Conservation (phyloP, 306 rosid species). For the Malus orientalis region DNA sequence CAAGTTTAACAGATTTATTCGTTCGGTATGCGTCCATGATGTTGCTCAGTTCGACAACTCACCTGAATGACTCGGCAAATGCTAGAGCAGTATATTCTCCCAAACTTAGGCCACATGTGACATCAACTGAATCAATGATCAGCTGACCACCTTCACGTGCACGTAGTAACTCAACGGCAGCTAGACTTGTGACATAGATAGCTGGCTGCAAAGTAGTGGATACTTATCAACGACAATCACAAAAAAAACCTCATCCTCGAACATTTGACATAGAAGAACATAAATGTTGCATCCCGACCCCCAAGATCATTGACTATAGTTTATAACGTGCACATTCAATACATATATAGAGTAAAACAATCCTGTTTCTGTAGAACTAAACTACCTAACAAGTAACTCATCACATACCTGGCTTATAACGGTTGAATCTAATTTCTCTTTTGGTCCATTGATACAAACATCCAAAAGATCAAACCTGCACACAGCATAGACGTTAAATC, state of each 20-base stretch:
- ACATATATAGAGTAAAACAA: background rate
- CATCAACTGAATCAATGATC: conserved; percentile 89
- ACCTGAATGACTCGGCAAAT: conserved; percentile 94
- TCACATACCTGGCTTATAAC: conserved; percentile 71
- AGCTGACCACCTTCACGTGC: conserved; percentile 81
- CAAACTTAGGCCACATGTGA: conserved; percentile 88
- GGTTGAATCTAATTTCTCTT: conserved; percentile 85
- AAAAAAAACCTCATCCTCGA: background rate
- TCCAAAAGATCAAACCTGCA: conserved; percentile 90
- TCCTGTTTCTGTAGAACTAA: background rate
- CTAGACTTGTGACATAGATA: conserved; percentile 90
- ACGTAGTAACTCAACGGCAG: conserved; percentile 92
- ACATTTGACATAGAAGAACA: background rate
- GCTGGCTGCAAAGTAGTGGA: conserved; percentile 77
- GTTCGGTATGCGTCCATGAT: background rate
- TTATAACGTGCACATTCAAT: background rate
- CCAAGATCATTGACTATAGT: background rate
- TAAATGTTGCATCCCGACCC: too few relatives aligned
- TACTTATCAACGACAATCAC: conserved; percentile 5
- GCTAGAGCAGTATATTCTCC: conserved; percentile 98
- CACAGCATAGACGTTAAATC: background rate
- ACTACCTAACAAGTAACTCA: background rate
- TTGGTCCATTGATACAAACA: conserved; percentile 84
- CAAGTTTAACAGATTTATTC: background rate
- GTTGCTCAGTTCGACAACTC: conserved; percentile 5